Evolutionary conservation across 768 basidiomycete genomes (phyloP).

Genomic region (Pisolithus albus): DNA sequence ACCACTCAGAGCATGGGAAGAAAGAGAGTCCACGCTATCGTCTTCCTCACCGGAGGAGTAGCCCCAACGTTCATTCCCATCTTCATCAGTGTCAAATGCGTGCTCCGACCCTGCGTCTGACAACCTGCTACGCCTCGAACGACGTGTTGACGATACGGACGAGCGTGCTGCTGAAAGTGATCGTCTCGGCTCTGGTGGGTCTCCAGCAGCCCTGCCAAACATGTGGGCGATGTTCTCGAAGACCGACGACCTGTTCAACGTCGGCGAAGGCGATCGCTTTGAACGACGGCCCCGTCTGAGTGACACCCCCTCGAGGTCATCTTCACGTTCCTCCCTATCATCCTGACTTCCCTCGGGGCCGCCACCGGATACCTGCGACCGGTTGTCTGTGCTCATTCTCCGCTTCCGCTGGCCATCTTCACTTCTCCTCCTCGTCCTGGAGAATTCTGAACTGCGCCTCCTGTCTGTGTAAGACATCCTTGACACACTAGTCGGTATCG

Average conservation of each 20-base stretch:
- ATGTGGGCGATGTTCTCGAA: conserved; percentile 66
- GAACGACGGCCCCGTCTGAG: conserved; percentile 25
- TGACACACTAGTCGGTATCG: conserved; percentile 73
- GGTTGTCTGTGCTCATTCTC: conserved; percentile 40
- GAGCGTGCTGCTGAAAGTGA: conserved; percentile 53
- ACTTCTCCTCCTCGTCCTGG: conserved; percentile 45
- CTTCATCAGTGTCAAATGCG: conserved; percentile 47
- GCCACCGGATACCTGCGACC: conserved; percentile 30
- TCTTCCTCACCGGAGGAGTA: conserved; percentile 84
- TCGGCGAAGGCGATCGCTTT: conserved; percentile 31
- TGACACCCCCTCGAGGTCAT: conserved; percentile 26
- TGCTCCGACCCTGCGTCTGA: conserved; percentile 57
- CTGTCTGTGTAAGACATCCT: conserved; percentile 63
- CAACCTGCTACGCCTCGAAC: conserved; percentile 42
- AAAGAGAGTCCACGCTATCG: conserved; percentile 32
- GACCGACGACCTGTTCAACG: conserved; percentile 34
- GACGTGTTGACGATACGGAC: conserved; percentile 42
- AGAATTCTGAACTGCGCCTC: conserved; percentile 51
- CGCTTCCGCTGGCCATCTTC: conserved; percentile 35
- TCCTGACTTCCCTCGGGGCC: conserved; percentile 28
- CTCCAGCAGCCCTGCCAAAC: conserved; percentile 47
- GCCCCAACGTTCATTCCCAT: conserved; percentile 78
- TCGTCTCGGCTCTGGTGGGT: conserved; percentile 38
- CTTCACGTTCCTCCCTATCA: conserved; percentile 30
- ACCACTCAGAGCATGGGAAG: conserved; percentile 15